Evolutionary conservation across 164 flowering plant genomes (phyloP), one percentile per base, ranked within the genome.

Genomic region (Annona cherimola): DNA sequence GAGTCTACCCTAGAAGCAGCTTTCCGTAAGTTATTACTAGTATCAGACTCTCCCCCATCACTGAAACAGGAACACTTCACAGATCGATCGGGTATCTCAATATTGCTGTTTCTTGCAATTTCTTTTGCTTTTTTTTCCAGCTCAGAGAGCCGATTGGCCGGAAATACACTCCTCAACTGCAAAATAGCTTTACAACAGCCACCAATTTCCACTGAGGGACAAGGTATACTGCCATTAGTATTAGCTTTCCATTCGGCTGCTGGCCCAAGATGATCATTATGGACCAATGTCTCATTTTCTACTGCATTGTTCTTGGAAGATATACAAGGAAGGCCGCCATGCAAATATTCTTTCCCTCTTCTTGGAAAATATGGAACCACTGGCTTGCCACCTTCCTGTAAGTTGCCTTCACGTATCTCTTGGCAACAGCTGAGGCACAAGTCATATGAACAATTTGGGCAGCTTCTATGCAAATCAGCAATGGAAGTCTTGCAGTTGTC

Each of bases 1-100:
- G 84, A 80, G 68, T 76, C 81, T 45, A 82, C 78, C 61, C 98
- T 87, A 75, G 79, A 85, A 41, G 97, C 88, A 69, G 94, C 89
- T 79, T 81, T 85, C 5, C 81, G 73, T 14, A 83, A 39, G 1
- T 69, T 68, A 59, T 60, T 71, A 8, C n/a, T 55, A 11, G 45
- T 3, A 14, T 70, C 81, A 75, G 67, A 63, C 9, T 77, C 71
- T 39, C 69, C 80, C 16, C 4, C 67, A 3, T 70, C 67, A 42
- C 81, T 64, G 16, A 59, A 71, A 77, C 97, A 88, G 78, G 90
- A 87, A 43, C 45, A 42, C 45, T 72, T 60, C 18, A 55, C 39
- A 69, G 69, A 68, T 63, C 61, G 39, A 45, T 45, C 64, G 69
- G 72, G 45, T 59, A 69, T 18, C 63, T 76, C 76, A 8, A 18